Conservation (phyloP, 306 rosid species). For the Vigna hirtella region DNA sequence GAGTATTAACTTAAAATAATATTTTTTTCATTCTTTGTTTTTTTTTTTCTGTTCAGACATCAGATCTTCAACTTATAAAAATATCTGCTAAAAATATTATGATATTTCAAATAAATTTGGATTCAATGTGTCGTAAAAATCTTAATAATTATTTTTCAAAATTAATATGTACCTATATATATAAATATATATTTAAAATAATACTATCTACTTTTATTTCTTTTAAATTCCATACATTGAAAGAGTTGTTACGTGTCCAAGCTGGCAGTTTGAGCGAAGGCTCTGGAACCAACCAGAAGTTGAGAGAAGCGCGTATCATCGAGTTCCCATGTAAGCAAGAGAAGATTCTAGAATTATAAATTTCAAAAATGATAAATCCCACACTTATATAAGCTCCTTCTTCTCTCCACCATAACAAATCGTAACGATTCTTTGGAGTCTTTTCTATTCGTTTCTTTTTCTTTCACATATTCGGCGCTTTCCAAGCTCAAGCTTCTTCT, state of each 20-base stretch:
- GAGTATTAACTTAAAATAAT: too few relatives aligned
- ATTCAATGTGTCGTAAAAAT: too few relatives aligned
- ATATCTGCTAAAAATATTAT: too few relatives aligned
- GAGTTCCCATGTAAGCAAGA: conserved; percentile 2
- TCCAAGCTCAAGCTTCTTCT: background rate
- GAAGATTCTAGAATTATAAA: conserved; percentile 42
- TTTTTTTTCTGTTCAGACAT: too few relatives aligned
- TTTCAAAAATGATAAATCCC: background rate
- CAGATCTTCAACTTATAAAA: too few relatives aligned
- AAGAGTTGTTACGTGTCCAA: background rate
- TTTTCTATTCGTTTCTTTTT: background rate
- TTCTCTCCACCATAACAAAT: background rate
- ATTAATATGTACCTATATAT: too few relatives aligned
- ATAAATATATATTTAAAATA: too few relatives aligned
- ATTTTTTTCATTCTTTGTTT: too few relatives aligned
- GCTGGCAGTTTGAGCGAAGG: conserved; percentile 22
- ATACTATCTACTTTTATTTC: too few relatives aligned
- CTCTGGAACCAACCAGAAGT: conserved; percentile 44
- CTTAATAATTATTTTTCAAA: too few relatives aligned
- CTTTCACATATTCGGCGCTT: background rate
- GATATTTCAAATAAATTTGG: too few relatives aligned
- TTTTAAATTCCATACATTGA: too few relatives aligned
- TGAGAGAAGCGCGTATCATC: background rate
- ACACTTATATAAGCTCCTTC: background rate
- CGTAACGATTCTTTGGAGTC: background rate